Base-by-base conservation (phyloP, 139 green algal genomes). In the Chlorella sorokiniana region DNA sequence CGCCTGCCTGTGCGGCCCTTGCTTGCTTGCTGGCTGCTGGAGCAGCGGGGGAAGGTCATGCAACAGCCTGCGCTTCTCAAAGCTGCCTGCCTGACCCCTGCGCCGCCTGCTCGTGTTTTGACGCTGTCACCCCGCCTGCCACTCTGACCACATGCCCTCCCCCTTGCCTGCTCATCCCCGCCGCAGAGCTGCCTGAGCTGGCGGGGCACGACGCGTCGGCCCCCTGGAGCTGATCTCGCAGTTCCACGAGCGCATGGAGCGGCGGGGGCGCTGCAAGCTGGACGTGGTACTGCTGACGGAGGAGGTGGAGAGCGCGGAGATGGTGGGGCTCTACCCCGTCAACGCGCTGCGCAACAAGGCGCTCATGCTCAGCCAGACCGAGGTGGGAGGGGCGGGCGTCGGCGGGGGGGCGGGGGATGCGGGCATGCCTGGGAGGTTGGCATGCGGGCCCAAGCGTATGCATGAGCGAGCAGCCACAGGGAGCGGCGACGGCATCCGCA, bases 291-390 rank as follows among this genome's bases (percentile, higher is more conserved):
- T 76, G 6, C 80, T 79, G 16, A 83, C 62, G 1, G 83, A 87
- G 69, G 83, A 87, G n/a, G 54, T 87, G 22, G 51, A 41, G 44
- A 41, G 25, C 41, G 20, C 37, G 37, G 71, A 85, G 27, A 52
- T 76, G 18, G 72, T 85, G 35, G 75, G 74, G 2, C 65, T 89
- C 10, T 89, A 89, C 75, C 85, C 85, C 27, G 51, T 88, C 72
- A 89, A 89, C 65, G 75, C 82, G 14, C 48, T 88, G 64, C 81
- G 85, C 73, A 89, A 89, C 76, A 75, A 68, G 29, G 85, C 85
- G 44, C 78, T 89, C n/a, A 42, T 67, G 69, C 59, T 85, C 41
- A 69, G 62, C 35, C 65, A 77, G 63, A 86, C 82, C 1, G 81
- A 86, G 72, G 70, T 85, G 71, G 20, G 73, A 37, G 72, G 35